Evolutionary conservation across 805 yeast species (phyloP), one percentile per base, ranked within the genome.

Genomic region (Hanseniaspora occidentalis): DNA sequence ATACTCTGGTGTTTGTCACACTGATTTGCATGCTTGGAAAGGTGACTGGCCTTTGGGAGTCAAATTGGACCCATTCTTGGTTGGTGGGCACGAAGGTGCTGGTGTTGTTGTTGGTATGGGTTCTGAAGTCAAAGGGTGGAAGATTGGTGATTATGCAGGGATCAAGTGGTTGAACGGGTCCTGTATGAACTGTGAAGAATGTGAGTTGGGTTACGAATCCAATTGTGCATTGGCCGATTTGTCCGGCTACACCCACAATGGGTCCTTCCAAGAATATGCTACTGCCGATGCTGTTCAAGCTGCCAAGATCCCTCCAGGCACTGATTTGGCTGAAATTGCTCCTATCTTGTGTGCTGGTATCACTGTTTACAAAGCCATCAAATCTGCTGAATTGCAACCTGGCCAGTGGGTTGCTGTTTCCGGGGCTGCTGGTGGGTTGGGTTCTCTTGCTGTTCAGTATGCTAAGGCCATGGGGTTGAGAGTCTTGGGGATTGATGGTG

Each of bases 1-100:
- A 66, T 84, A 78, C 71, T 76, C 94, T 21, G 95, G 95, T 64
- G 94, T 84, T 43, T 84, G 95, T 66, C 95, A 86, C 70, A 84
- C 95, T 27, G 95, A 84, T 58, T 73, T 85, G 60, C 95, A 85
- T 68, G 94, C 94, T 42, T 83, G 92, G 88, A 75, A 81, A 60
- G 94, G 94, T 56, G 95, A 85, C 66, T 84, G 94, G 94, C 92
- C 94, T 39, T 67, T 80, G 60, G 73, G 65, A 47, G 73, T 51
- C 31, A 38, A 38, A 29, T 35, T 42, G 18, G 49, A 69, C 67
- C 64, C 75, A 50, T 82, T 81, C 33, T 65, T 76, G 50, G 79
- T 76, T 36, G 83, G 83, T 51, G 83, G 83, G 54, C 83, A 76
- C 60, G 83, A 76, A 61, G 83, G 83, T 66, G 80, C 81, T 37